phyloP scores from a whole-genome alignment of 179 eudicot species.

The Kewa caespitosa region DNA sequence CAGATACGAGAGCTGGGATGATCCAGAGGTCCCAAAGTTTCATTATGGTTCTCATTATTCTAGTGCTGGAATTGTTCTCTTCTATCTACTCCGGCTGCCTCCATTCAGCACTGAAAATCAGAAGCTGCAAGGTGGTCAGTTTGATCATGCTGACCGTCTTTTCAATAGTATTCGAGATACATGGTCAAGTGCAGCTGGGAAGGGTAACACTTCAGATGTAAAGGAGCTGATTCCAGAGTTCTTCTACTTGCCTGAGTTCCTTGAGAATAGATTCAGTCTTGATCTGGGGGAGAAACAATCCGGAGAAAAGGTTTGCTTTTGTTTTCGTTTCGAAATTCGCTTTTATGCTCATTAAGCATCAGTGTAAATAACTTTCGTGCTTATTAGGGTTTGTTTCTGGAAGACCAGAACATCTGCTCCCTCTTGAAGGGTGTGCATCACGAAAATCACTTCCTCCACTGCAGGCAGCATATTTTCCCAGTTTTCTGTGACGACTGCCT shows the following conservation, averaged over 20 bases:
- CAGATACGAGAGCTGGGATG: constrained; percentile 99
- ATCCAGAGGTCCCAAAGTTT: constrained; percentile 97
- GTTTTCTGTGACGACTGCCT: no score
- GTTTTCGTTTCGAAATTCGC: background rate
- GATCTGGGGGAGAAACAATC: constrained; percentile 98
- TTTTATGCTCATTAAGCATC: background rate
- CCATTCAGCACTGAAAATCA: constrained; percentile 91
- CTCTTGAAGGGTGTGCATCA: background rate
- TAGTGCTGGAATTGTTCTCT: constrained; percentile 98
- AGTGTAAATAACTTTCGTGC: background rate
- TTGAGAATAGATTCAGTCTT: constrained; percentile 84
- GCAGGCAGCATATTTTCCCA: no score
- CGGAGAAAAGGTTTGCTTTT: constrained; percentile 81
- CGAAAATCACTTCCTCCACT: no score
- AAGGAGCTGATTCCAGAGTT: constrained; percentile 98
- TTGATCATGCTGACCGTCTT: constrained; percentile 99
- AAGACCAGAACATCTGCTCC: background rate
- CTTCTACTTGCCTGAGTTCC: constrained; percentile 95
- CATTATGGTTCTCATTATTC: constrained; percentile 99
- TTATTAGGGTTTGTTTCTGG: background rate
- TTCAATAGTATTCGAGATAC: constrained; percentile 87
- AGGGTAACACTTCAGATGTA: constrained; percentile 96
- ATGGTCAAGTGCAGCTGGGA: constrained; percentile 97
- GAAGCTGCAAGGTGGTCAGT: constrained; percentile 98
- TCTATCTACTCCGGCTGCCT: constrained; percentile 90